Evolutionary conservation across 2,329 filamentous ascomycete genomes (phyloP).

Genomic region (Arthrobotrys sphaeroides): DNA sequence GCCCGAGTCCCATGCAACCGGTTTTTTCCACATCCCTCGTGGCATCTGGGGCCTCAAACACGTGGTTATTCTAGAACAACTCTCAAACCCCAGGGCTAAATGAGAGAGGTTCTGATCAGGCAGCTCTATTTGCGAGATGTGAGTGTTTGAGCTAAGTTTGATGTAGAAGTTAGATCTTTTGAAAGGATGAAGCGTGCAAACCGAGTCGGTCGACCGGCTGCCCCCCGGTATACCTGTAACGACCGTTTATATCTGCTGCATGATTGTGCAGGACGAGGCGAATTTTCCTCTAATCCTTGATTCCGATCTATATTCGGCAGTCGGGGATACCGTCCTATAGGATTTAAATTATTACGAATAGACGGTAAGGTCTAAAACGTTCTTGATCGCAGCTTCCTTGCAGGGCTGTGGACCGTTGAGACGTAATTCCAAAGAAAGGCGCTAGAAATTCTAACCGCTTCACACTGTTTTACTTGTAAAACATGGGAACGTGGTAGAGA

Average conservation of each 20-base stretch:
- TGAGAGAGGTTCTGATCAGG: slow-evolving; percentile 25
- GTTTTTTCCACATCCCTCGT: slow-evolving; percentile 33
- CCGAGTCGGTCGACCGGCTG: slow-evolving; percentile 28
- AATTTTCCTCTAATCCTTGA: slow-evolving; percentile 20
- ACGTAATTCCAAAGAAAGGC: slow-evolving; percentile 10
- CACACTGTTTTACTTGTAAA: slow-evolving; percentile 41
- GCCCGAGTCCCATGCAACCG: neutral
- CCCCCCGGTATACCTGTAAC: slow-evolving; percentile 31
- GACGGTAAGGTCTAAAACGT: slow-evolving; percentile 9
- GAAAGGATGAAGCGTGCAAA: slow-evolving; percentile 16
- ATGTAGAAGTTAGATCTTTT: slow-evolving; percentile 14
- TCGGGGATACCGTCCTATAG: slow-evolving; percentile 22
- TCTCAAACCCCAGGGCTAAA: neutral
- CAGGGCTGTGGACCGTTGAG: neutral
- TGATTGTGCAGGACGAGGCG: slow-evolving; percentile 32
- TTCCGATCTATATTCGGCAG: slow-evolving; percentile 35
- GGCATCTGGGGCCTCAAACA: slow-evolving; percentile 18
- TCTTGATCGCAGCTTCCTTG: slow-evolving; percentile 32
- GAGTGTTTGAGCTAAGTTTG: slow-evolving; percentile 38
- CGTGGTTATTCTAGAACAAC: slow-evolving; percentile 30
- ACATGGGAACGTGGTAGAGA: neutral
- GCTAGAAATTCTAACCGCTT: slow-evolving; percentile 17
- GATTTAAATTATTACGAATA: slow-evolving; percentile 28
- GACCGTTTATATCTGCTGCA: slow-evolving; percentile 46
- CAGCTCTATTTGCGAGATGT: slow-evolving; percentile 42